Percentiles rank a stretch among this genome's conserved stretches.
These are phyloP conservation scores for Ascochyta viciae-villosae DNA, from an alignment of 2,329 filamentous ascomycete genomes.

Conservation along the genomic window DNA sequence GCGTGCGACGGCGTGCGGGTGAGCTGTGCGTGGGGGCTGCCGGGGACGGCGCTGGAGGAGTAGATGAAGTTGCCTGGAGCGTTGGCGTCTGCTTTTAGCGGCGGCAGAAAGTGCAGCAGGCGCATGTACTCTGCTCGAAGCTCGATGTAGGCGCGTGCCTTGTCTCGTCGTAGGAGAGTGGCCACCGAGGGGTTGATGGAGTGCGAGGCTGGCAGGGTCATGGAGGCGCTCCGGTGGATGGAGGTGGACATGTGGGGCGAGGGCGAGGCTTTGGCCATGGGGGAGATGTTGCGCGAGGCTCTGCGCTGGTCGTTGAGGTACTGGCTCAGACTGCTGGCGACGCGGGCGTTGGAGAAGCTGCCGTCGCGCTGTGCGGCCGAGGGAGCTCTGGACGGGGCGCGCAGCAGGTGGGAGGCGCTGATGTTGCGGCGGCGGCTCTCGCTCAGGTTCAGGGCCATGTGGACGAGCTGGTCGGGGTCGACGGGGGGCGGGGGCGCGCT, in stretches of 20 bases:
- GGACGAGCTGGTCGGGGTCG: conserved; percentile 89
- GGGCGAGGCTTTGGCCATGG: conserved; percentile 54
- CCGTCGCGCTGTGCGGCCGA: conserved; percentile 53
- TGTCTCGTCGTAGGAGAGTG: conserved; percentile 82
- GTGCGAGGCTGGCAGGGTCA: conserved; percentile 43
- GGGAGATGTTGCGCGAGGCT: conserved; percentile 67
- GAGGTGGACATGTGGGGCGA: conserved; percentile 42
- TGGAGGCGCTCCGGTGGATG: conserved; percentile 33
- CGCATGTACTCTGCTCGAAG: conserved; percentile 84
- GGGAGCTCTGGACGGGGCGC: conserved; percentile 55
- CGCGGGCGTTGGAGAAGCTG: conserved; percentile 51
- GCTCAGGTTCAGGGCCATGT: conserved; percentile 87
- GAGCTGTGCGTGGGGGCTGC: conserved; percentile 50
- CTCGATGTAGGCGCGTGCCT: conserved; percentile 84
- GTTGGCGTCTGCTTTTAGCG: conserved; percentile 63
- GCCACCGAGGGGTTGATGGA: conserved; percentile 75
- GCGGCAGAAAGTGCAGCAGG: conserved; percentile 78
- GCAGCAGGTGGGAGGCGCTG: conserved; percentile 63
- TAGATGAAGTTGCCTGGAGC: conserved; percentile 52
- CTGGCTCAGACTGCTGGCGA: conserved; percentile 67
- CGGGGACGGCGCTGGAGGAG: conserved; percentile 50
- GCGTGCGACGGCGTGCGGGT: conserved; percentile 48
- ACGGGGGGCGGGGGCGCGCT: conserved; percentile 61
- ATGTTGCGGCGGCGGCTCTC: conserved; percentile 74
- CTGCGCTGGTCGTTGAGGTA: conserved; percentile 76